Evolutionary conservation across 805 yeast genomes (phyloP), one percentile per base, ranked within the genome.

Genomic region (Myxozyma vanderwaltii): DNA sequence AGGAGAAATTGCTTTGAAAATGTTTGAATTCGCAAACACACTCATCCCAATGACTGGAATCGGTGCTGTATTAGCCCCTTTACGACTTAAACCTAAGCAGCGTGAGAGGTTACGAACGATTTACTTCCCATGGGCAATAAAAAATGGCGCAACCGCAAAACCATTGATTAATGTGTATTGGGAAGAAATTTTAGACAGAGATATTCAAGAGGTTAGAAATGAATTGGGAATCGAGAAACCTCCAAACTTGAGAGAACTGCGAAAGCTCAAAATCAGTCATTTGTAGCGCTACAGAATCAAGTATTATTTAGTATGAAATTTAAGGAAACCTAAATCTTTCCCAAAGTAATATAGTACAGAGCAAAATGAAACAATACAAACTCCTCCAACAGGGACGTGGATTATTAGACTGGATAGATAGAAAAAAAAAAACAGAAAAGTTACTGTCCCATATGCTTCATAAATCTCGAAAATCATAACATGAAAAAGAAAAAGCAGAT

Each of bases 21-120:
- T 61, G 48, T 84, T 94, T 67, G 99, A 92, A 73, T 95, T 86
- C 69, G 86, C 94, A 69, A 92, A 94, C 72, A 81, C 92, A 59
- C 95, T 96, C 3, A 83, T 94, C 46, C 97, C 97, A 13, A 91
- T 92, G 95, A 91, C 97, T 2, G 96, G 96, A 0, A 72, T 94
- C 51, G 97, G 97, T 0, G 91, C 96, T 0, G 67, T 89, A n/a
- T 81, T 90, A 64, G 96, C 97, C 2, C 97, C 97, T 0, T 79
- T 87, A 68, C 81, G 91, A 61, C 79, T 92, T 58, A 84, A 82
- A 56, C 74, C 79, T 1, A 76, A 79, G 51, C 91, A 89, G 68
- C 83, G 85, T 59, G 74, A 80, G 56, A 76, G 91, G 51, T 78
- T 92, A 63, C 76, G 81, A 58, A 81, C 82, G 38, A 81, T 86